Conservation (phyloP, 148 eudicot species). For the Mesembryanthemum crystallinum region DNA sequence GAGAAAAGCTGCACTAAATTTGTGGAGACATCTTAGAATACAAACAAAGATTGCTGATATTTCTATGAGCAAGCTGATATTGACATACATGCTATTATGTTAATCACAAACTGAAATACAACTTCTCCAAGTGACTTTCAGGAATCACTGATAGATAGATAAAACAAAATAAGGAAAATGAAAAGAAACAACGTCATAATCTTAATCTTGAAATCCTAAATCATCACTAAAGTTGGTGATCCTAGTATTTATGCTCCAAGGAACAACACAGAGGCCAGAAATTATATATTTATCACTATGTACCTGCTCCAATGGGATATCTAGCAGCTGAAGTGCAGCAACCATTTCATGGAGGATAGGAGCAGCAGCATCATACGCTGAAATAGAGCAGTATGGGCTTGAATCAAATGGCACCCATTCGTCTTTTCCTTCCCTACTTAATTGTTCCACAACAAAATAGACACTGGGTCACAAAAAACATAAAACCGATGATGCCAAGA, state of each 20-base stretch:
- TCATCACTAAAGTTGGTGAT: background rate
- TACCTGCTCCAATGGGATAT: conserved; percentile 88
- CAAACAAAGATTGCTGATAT: background rate
- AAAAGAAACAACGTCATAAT: background rate
- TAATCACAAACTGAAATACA: background rate
- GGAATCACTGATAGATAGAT: background rate
- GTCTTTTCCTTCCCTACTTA: conserved; percentile 72
- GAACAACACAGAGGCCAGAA: background rate
- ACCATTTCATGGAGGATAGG: conserved; percentile 62
- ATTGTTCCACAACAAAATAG: conserved; percentile 7
- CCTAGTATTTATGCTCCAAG: background rate
- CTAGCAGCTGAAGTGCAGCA: conserved; percentile 58
- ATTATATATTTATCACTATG: background rate
- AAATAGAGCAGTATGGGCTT: conserved; percentile 72
- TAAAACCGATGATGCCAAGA: conserved; percentile 9
- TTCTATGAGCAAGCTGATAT: background rate
- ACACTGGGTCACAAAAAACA: background rate
- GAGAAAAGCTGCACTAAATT: background rate
- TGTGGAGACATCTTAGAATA: background rate
- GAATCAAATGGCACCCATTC: conserved; percentile 83
- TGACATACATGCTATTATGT: background rate
- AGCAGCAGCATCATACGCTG: conserved; percentile 82
- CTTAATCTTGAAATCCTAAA: background rate
- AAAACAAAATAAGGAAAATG: background rate
- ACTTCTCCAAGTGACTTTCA: background rate